These are phyloP conservation scores for Penicillium brasilianum DNA, from an alignment of 2,329 filamentous ascomycete species.

Conservation along the genomic window DNA sequence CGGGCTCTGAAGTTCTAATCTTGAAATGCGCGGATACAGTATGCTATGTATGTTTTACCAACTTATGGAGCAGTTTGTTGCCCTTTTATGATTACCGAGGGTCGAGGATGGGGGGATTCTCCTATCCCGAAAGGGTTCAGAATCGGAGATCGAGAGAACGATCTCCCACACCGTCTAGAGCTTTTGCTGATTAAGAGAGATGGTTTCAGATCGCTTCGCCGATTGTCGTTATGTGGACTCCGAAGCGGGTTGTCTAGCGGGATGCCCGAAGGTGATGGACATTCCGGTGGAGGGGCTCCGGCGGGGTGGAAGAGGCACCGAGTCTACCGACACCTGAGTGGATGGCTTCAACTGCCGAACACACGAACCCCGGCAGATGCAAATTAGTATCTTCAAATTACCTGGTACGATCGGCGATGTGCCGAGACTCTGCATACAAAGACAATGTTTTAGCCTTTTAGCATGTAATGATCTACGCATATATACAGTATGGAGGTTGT, in stretches of 20 bases:
- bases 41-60: not conserved
- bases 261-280: conserved; percentile 13
- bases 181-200: not conserved
- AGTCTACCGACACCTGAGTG: not conserved
- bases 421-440: not conserved
- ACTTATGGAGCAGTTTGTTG: not conserved
- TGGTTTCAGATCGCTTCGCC: not conserved
- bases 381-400: not conserved
- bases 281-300: conserved; percentile 25
- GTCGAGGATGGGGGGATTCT: conserved; percentile 4
- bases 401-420: not conserved
- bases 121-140: not conserved
- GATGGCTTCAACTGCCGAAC: not conserved
- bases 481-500: no score
- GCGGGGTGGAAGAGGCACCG: no score
- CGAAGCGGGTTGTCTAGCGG: conserved; percentile 10
- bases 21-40: not conserved
- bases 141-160: conserved; percentile 17
- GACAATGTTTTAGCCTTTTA: not conserved
- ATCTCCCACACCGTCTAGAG: conserved; percentile 1
- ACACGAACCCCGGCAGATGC: not conserved
- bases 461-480: not conserved
- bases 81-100: conserved; percentile 1
- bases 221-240: not conserved
- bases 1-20: not conserved